Base-by-base conservation (phyloP, 805 yeast genomes). In the Dipodascopsis uninucleata region DNA sequence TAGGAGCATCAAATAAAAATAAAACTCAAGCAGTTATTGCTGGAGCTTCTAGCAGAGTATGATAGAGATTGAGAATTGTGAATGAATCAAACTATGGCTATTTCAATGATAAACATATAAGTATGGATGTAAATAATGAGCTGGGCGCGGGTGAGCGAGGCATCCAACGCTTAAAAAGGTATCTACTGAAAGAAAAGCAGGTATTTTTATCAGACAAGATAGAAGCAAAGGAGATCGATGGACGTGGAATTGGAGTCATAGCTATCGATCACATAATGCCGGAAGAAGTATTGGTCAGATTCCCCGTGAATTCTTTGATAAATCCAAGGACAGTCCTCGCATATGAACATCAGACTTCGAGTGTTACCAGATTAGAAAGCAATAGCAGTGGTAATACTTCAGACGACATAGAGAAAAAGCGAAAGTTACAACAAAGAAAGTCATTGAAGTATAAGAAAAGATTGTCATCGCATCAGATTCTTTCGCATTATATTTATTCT, bases 221-320 rank as follows among this genome's bases (percentile, higher is more conserved):
- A 10, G 56, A 55, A 1, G 71, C 81, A 5, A 59, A 56, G 9
- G 72, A 75, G 24, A 66, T 72, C 9, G 54, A 56, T 1, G 67
- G 63, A 7, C 67, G 77, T 12, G 95, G 95, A 14, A 72, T 88
- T 60, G 85, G 86, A 45, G 71, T 86, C 21, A 66, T 72, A 55
- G 72, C 82, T 17, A 44, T 17, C 2, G 58, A 59, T 0, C 39
- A 45, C 1, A 57, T 86, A n/a, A 53, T 47, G 3, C 52, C 58
- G 9, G 65, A 71, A 37, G 77, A 76, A 41, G 60, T 62, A 12
- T 57, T 85, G 14, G 68, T 84, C 5, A 70, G 71, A 35, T 75
- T 85, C 14, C 81, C 86, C 1, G 76, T 72, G 20, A 63, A 75
- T 0, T 76, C 70, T 54, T 72, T 84, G 49, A 57, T 85, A 33